Evolutionary conservation across 2,329 filamentous ascomycete species (phyloP).

Genomic region (Pseudogymnoascus sp.): DNA sequence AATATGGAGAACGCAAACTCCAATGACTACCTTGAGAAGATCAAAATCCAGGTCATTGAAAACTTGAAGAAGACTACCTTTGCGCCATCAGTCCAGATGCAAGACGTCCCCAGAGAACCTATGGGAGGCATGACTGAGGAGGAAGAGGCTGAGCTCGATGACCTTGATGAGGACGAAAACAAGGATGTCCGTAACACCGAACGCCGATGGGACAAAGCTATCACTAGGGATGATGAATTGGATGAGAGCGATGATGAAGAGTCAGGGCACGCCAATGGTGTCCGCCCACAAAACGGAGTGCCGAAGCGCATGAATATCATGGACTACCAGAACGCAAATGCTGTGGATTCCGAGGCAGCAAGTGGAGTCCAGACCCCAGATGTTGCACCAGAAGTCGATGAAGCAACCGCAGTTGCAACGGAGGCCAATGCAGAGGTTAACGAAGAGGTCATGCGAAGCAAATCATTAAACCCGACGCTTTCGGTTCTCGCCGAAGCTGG

Average conservation of each 20-base stretch:
- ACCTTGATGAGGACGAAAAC: slow-evolving; percentile 76
- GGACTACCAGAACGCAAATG: slow-evolving; percentile 51
- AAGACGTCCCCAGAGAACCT: slow-evolving; percentile 60
- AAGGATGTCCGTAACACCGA: slow-evolving; percentile 76
- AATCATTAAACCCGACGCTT: slow-evolving; percentile 17
- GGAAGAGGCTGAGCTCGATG: slow-evolving; percentile 57
- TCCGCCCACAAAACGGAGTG: slow-evolving; percentile 41
- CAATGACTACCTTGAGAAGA: slow-evolving; percentile 69
- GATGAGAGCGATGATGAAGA: slow-evolving; percentile 89
- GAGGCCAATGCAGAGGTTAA: slow-evolving; percentile 29
- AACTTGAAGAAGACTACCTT: slow-evolving; percentile 81
- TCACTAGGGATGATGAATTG: slow-evolving; percentile 70
- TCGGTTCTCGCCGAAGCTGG: slow-evolving; percentile 16
- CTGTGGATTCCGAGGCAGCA: slow-evolving; percentile 43
- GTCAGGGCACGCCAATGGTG: slow-evolving; percentile 63
- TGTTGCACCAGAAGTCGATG: slow-evolving; percentile 19
- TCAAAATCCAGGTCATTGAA: slow-evolving; percentile 74
- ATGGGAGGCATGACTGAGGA: slow-evolving; percentile 58
- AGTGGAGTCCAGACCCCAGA: slow-evolving; percentile 40
- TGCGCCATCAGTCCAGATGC: slow-evolving; percentile 86
- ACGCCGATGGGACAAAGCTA: slow-evolving; percentile 71
- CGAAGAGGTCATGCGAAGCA: slow-evolving; percentile 26
- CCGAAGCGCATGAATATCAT: slow-evolving; percentile 51
- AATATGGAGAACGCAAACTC: slow-evolving; percentile 91
- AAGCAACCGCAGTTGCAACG: slow-evolving; percentile 19